Evolutionary conservation across 1,284 basidiomycete genomes (phyloP), one percentile per base, ranked within the genome.

Genomic region (Ustilago trichophora): DNA sequence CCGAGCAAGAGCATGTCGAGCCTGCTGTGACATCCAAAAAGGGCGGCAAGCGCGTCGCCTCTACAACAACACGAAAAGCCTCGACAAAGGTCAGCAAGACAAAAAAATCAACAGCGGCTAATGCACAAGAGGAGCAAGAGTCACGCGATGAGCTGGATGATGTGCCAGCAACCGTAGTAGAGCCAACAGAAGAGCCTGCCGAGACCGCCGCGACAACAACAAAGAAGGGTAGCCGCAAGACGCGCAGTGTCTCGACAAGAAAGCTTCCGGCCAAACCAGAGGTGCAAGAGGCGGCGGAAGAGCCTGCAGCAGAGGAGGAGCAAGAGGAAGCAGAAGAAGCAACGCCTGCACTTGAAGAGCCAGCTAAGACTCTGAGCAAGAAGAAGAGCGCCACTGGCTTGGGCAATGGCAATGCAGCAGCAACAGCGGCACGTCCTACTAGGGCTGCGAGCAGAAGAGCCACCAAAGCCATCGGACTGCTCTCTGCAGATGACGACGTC

Each of bases 401-500:
- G n/a, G 54, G 52, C 21, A 67, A 63, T 29, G 57, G 58, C 29
- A 33, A 34, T 15, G 42, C 44, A 27, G n/a, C n/a, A n/a, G 29
- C 44, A 8, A 19, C 50, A 4, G 22, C 60, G n/a, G 29, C 57
- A 21, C 56, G 64, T 4, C 50, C 57, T 4, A 42, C 42, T 13
- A 51, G 57, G 19, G 63, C 56, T 11, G 67, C 59, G 5, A 71
- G 67, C 46, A 45, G 57, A 37, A 45, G 67, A 31, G 62, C 62
- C 11, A 65, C 67, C 22, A 60, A 56, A 32, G 53, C 56, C 18
- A 53, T 70, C 40, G 54, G 44, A 13, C 24, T 60, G 22, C 52
- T 71, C 13, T 47, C 51, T 5, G 47, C 49, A 10, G 67, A 66
- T 26, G 57, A 53, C 16, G 63, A 58, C 34, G 48, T 67, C 35